phyloP scores from a whole-genome alignment of 2,329 filamentous ascomycete genomes.

The Rhynchosporium graminicola region DNA sequence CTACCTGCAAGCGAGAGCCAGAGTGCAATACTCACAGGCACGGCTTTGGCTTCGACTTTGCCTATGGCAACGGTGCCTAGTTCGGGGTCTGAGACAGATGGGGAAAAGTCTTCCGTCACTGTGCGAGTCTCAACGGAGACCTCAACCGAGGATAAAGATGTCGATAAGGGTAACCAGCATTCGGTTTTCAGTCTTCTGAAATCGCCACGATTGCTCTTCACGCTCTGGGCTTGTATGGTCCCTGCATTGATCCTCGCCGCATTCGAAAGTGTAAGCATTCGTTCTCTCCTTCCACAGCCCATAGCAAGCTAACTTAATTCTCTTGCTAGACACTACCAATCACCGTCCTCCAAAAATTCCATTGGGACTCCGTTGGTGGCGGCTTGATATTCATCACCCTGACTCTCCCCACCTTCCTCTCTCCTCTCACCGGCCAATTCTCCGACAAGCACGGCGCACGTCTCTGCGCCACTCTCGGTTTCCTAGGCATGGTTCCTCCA shows the following conservation, averaged over 20 bases:
- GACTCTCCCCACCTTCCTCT: not conserved
- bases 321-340: slow-evolving; percentile 38
- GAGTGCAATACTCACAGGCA: not conserved
- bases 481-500: not conserved
- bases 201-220: slow-evolving; percentile 32
- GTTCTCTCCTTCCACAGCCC: no score
- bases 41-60: not conserved
- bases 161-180: not conserved
- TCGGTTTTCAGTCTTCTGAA: not conserved
- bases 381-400: slow-evolving; percentile 59
- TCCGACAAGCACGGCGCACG: not conserved
- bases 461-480: not conserved
- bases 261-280: slow-evolving; percentile 46
- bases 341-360: slow-evolving; percentile 50
- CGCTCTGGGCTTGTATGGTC: slow-evolving; percentile 44
- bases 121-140: not conserved
- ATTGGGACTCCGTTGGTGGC: slow-evolving; percentile 55
- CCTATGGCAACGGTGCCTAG: not conserved
- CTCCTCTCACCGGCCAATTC: not conserved
- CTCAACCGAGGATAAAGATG: not conserved
- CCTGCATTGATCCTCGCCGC: slow-evolving; percentile 52
- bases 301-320: slow-evolving; percentile 49
- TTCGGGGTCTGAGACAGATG: not conserved
- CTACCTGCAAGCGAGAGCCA: not conserved
- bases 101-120: not conserved